Evolutionary conservation across 2,329 filamentous ascomycete genomes (phyloP).

Genomic region (Penicillium griseofulvum): DNA sequence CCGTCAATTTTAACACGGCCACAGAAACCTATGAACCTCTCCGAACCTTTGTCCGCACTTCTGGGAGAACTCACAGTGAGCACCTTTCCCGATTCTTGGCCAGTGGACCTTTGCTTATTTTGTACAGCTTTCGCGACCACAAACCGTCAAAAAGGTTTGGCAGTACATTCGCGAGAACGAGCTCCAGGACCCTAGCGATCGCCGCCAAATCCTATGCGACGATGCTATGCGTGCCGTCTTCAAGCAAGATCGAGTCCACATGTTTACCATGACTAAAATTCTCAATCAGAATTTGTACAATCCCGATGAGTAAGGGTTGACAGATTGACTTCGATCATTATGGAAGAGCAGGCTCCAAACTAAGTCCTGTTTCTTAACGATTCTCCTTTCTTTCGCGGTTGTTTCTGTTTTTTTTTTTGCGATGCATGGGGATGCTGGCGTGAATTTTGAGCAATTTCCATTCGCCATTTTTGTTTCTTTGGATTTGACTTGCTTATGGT

Average conservation of each 20-base stretch:
- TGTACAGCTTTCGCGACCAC: slow-evolving; percentile 77
- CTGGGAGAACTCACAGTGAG: slow-evolving; percentile 46
- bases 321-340: slow-evolving; percentile 11
- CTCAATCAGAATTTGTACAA: slow-evolving; percentile 86
- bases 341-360: slow-evolving; percentile 11
- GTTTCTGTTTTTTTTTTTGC: slow-evolving; percentile 15
- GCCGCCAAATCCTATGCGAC: slow-evolving; percentile 90
- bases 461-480: slow-evolving; percentile 15
- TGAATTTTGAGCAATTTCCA: slow-evolving; percentile 16
- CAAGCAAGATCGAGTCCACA: slow-evolving; percentile 85
- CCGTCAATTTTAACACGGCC: neutral
- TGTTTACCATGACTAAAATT: slow-evolving; percentile 99
- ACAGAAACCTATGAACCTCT: slow-evolving; percentile 49
- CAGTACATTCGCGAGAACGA: slow-evolving; percentile 85
- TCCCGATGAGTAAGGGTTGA: slow-evolving; percentile 62
- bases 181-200: slow-evolving; percentile 87
- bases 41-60: slow-evolving; percentile 45
- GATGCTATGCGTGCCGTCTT: slow-evolving; percentile 89
- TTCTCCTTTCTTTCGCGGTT: slow-evolving; percentile 18
- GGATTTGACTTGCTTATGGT: slow-evolving; percentile 13
- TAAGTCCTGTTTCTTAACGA: slow-evolving; percentile 25
- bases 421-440: slow-evolving; percentile 36
- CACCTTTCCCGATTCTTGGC: neutral
- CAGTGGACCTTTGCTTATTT: slow-evolving; percentile 19
- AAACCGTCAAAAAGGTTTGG: slow-evolving; percentile 96